Evolutionary conservation across 2,329 filamentous ascomycete species (phyloP).

Genomic region (Domatiomyces globalis): DNA sequence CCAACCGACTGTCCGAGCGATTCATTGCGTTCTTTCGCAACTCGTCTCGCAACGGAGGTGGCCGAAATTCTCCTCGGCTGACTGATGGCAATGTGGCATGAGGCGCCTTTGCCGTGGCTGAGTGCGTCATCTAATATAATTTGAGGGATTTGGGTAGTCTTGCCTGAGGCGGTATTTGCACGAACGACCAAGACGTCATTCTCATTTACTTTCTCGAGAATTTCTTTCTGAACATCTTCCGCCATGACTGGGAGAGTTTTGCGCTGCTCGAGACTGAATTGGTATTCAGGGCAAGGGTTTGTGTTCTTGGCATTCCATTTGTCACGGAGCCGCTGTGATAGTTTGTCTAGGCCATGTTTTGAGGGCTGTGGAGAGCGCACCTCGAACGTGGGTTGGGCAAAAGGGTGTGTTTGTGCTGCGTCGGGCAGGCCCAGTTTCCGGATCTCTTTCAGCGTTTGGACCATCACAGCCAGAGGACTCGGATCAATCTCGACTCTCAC

Average conservation of each 20-base stretch:
- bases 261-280: neutral
- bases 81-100: slow-evolving; percentile 88
- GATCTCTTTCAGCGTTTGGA: neutral
- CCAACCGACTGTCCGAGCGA: slow-evolving; percentile 68
- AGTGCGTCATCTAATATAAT: slow-evolving; percentile 86
- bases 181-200: slow-evolving; percentile 85
- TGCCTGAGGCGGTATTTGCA: slow-evolving; percentile 90
- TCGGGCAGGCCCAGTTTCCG: neutral
- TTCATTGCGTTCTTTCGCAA: slow-evolving; percentile 89
- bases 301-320: neutral
- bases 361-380: neutral
- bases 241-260: neutral
- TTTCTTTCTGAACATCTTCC: neutral
- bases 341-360: neutral
- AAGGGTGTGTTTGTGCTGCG: neutral
- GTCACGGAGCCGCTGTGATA: neutral
- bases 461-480: neutral
- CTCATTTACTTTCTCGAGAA: slow-evolving; percentile 54
- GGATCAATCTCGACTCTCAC: neutral
- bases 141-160: slow-evolving; percentile 92
- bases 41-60: slow-evolving; percentile 78
- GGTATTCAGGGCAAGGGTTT: neutral
- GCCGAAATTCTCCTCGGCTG: slow-evolving; percentile 92
- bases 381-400: neutral
- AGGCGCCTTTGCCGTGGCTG: slow-evolving; percentile 47